phyloP scores from a whole-genome alignment of 805 yeast species.

The Candida mattraensis region DNA sequence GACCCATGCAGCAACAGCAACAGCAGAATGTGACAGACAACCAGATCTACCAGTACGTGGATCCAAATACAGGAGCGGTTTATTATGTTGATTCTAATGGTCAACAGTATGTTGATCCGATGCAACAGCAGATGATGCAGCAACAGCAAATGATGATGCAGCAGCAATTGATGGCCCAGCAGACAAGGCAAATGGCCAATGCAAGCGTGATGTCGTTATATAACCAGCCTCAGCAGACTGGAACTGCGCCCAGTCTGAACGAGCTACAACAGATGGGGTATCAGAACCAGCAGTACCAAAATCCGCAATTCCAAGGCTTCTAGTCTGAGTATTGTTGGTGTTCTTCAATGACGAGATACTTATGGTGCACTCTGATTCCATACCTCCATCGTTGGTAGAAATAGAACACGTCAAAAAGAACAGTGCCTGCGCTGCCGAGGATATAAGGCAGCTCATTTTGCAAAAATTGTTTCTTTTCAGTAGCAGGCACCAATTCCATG shows the following conservation, averaged over 20 bases:
- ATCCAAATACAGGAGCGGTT: constrained; percentile 67
- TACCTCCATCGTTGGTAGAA: constrained; percentile 57
- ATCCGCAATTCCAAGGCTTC: constrained; percentile 16
- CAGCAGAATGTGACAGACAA: constrained; percentile 24
- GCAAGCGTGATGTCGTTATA: constrained; percentile 42
- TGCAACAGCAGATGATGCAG: constrained; percentile 35
- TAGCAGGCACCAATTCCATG: constrained; percentile 46
- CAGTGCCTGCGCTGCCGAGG: constrained; percentile 83
- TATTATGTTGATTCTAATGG: constrained; percentile 67
- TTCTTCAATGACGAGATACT: constrained; percentile 18
- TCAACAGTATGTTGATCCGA: constrained; percentile 58
- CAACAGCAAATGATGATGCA: constrained; percentile 30
- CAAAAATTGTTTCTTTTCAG: constrained; percentile 48
- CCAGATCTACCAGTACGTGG: constrained; percentile 66
- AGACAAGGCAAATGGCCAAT: constrained; percentile 20
- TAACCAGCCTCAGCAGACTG: constrained; percentile 36
- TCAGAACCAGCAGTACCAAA: constrained; percentile 21
- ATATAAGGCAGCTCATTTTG: constrained; percentile 76
- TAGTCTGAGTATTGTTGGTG: constrained; percentile 5
- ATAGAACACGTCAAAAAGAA: constrained; percentile 69
- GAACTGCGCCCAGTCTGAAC: constrained; percentile 8
- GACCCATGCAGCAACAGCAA: constrained; percentile 9
- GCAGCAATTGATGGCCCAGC: constrained; percentile 27
- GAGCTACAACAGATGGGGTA: constrained; percentile 21
- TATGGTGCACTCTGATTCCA: constrained; percentile 15